These are phyloP conservation scores for Phytopythium helicoides DNA, from an alignment of 352 stramenopile species.

Conservation along the genomic window DNA sequence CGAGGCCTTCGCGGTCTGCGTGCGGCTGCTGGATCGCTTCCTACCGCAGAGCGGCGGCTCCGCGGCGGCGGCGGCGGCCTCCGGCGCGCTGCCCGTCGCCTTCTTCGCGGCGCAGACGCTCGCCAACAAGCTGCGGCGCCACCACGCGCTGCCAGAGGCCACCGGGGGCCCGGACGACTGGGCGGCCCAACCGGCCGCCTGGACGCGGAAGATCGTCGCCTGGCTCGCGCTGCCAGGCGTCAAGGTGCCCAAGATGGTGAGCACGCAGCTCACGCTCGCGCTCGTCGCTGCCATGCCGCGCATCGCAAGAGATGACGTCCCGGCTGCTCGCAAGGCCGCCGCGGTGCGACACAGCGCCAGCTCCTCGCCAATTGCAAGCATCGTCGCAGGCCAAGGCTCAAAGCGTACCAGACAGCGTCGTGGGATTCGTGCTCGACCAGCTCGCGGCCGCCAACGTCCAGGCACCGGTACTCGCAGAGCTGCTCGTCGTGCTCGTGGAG, in stretches of 20 bases:
- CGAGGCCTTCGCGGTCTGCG: slow-evolving; percentile 72
- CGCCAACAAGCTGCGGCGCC: slow-evolving; percentile 73
- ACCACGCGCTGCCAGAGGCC: slow-evolving; percentile 35
- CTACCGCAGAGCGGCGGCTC: slow-evolving; percentile 21
- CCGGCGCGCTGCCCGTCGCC: slow-evolving; percentile 42
- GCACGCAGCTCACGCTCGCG: slow-evolving; percentile 71
- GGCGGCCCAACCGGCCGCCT: slow-evolving; percentile 25
- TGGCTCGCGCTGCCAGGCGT: slow-evolving; percentile 44
- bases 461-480: slow-evolving; percentile 40
- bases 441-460: slow-evolving; percentile 35
- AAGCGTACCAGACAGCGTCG: slow-evolving; percentile 28
- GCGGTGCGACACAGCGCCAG: slow-evolving; percentile 11
- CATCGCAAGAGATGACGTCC: slow-evolving; percentile 38
- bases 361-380: slow-evolving; percentile 5
- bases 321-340: slow-evolving; percentile 1
- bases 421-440: slow-evolving; percentile 59
- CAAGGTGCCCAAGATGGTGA: slow-evolving; percentile 57
- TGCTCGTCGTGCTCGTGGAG: slow-evolving; percentile 70
- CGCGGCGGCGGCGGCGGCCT: slow-evolving; percentile 17
- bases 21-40: slow-evolving; percentile 58
- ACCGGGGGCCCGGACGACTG: slow-evolving; percentile 5
- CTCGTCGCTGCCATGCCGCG: slow-evolving; percentile 59
- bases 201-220: slow-evolving; percentile 47
- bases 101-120: slow-evolving; percentile 85
- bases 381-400: neutral